A percentile compares a stretch with the other conserved stretches of the same genome.
Conservation (phyloP, 192 early-diverging fungal genomes). For the Thoreauomyces humboldtii region DNA sequence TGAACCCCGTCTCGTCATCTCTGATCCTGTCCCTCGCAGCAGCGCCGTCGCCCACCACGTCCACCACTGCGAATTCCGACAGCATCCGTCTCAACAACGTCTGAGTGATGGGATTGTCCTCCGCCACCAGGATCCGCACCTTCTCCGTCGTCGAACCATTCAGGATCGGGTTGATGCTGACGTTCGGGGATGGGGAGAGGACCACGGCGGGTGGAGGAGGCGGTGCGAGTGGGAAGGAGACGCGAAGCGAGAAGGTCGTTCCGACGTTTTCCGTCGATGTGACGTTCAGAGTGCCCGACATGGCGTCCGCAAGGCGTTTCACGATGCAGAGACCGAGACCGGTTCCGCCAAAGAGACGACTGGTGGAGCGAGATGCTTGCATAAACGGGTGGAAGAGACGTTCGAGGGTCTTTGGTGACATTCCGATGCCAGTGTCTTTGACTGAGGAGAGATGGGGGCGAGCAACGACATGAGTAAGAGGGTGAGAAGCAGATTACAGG, state of each 20-base stretch:
- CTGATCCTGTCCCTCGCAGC: neutral
- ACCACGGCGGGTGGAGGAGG: neutral
- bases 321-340: conserved; percentile 28
- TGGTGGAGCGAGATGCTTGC: conserved; percentile 21
- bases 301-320: conserved; percentile 12
- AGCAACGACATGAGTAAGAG: no score
- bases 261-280: conserved; percentile 1
- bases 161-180: no score
- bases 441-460: conserved; percentile 6
- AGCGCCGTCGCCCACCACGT: conserved; percentile 31
- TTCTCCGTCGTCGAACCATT: neutral
- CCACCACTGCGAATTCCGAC: conserved; percentile 4
- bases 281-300: conserved; percentile 20
- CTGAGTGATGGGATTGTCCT: conserved; percentile 34
- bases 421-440: conserved; percentile 27
- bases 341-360: conserved; percentile 22
- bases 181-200: neutral
- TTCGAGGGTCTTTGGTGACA: neutral
- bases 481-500: no score
- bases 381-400: conserved; percentile 28
- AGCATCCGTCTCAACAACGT: conserved; percentile 25
- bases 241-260: conserved; percentile 14
- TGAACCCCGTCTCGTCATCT: neutral
- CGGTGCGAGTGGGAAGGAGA: neutral
- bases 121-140: conserved; percentile 15